A percentile compares a stretch with the other conserved stretches of the same genome.
Conservation (phyloP, 2,329 filamentous ascomycete species). For the Daldinia eschscholtzii region DNA sequence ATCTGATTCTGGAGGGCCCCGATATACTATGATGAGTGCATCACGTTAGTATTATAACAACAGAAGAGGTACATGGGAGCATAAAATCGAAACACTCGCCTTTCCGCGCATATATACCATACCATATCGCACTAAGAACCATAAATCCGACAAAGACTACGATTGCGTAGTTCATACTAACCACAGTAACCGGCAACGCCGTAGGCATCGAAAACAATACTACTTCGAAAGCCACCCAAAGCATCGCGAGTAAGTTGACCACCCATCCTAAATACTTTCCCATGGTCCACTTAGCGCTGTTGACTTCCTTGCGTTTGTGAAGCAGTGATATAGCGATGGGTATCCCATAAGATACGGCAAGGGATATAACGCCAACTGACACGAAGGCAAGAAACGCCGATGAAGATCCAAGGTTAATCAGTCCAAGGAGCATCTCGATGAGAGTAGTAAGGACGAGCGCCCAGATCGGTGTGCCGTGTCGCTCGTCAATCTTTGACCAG, state of each 20-base stretch:
- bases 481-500: constrained; percentile 66
- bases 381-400: constrained; percentile 70
- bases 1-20: constrained; percentile 51
- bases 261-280: constrained; percentile 57
- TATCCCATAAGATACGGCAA: constrained; percentile 68
- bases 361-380: constrained; percentile 66
- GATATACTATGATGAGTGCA: constrained; percentile 44
- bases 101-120: constrained; percentile 63
- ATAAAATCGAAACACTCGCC: constrained; percentile 53
- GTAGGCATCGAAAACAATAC: constrained; percentile 63
- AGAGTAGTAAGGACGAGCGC: constrained; percentile 68
- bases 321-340: constrained; percentile 66
- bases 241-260: constrained; percentile 61
- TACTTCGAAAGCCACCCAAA: constrained; percentile 66
- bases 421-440: constrained; percentile 66
- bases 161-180: constrained; percentile 63
- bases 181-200: constrained; percentile 48
- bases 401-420: constrained; percentile 69
- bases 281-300: constrained; percentile 62
- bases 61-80: background rate
- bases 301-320: constrained; percentile 61
- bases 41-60: constrained; percentile 12
- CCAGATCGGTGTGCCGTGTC: constrained; percentile 67
- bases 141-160: constrained; percentile 65
- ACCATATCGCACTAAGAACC: constrained; percentile 60